These are phyloP conservation scores for Exophiala calicioides DNA, from an alignment of 2,329 filamentous ascomycete species.

Conservation along the genomic window DNA sequence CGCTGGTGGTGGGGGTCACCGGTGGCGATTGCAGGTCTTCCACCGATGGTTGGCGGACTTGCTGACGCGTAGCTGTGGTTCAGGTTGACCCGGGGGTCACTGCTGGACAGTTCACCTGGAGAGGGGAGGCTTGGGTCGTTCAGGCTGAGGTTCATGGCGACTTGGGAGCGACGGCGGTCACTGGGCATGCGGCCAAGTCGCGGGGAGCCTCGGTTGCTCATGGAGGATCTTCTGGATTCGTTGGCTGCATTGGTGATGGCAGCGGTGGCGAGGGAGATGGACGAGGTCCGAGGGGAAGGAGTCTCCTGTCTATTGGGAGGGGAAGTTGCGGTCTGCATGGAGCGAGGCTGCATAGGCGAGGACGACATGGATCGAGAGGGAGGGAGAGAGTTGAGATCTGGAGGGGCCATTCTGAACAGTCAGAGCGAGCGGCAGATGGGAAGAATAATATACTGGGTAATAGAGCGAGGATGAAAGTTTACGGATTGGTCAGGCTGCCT, in stretches of 20 bases:
- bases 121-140: constrained; percentile 41
- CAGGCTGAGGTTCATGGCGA: constrained; percentile 42
- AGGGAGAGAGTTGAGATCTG: constrained; percentile 70
- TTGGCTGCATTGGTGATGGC: constrained; percentile 77
- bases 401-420: constrained; percentile 66
- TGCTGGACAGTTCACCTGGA: constrained; percentile 40
- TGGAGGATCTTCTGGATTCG: constrained; percentile 52
- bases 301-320: constrained; percentile 34
- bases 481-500: neutral
- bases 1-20: constrained; percentile 52
- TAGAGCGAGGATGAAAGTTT: neutral
- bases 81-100: constrained; percentile 41
- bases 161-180: constrained; percentile 47
- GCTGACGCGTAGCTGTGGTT: constrained; percentile 42
- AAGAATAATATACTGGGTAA: constrained; percentile 1
- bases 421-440: neutral
- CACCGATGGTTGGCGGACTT: constrained; percentile 46
- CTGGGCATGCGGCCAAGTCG: constrained; percentile 35
- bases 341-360: constrained; percentile 39
- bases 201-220: constrained; percentile 39
- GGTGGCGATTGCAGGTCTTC: constrained; percentile 44
- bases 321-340: constrained; percentile 31
- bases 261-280: constrained; percentile 73
- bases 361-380: constrained; percentile 52
- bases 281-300: constrained; percentile 58